These are phyloP conservation scores for Penicillium sclerotigenum DNA, from an alignment of 2,329 filamentous ascomycete species.

Conservation along the genomic window DNA sequence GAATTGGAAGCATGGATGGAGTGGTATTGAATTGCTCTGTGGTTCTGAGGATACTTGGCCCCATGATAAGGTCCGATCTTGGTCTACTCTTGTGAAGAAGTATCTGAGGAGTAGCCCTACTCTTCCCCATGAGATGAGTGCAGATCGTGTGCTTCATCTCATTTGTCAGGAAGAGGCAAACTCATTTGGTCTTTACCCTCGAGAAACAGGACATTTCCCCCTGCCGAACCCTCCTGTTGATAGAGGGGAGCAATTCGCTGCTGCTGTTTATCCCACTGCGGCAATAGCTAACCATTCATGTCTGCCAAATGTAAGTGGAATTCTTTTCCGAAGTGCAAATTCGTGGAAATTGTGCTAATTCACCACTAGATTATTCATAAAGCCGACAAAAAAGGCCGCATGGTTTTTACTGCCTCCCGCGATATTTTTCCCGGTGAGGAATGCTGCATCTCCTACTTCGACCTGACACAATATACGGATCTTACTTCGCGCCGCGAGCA, in stretches of 20 bases:
- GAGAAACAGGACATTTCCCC: conserved; percentile 22
- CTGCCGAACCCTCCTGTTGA: conserved; percentile 7
- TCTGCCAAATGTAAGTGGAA: conserved; percentile 22
- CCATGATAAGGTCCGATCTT: conserved; percentile 26
- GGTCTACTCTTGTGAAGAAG: conserved; percentile 30
- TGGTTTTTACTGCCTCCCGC: conserved; percentile 31
- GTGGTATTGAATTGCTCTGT: conserved; percentile 27
- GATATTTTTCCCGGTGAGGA: conserved; percentile 32
- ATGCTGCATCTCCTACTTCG: conserved; percentile 37
- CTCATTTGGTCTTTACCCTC: conserved; percentile 27
- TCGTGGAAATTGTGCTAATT: conserved; percentile 1
- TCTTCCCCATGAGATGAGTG: conserved; percentile 18
- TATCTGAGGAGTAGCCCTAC: conserved; percentile 24
- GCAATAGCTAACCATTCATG: conserved; percentile 27
- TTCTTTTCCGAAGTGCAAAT: neutral
- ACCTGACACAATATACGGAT: conserved; percentile 22
- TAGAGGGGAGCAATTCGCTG: conserved; percentile 24
- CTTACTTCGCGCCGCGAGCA: conserved; percentile 23
- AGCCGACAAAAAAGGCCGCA: conserved; percentile 27
- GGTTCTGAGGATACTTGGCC: conserved; percentile 32
- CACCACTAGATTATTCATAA: conserved; percentile 28
- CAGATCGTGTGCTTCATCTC: conserved; percentile 21
- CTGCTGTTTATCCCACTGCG: conserved; percentile 25
- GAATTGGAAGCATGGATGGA: conserved; percentile 23
- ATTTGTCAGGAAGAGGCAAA: conserved; percentile 29